Evolutionary conservation across 1,284 basidiomycete species (phyloP).

Genomic region (Clitocybe nebularis): DNA sequence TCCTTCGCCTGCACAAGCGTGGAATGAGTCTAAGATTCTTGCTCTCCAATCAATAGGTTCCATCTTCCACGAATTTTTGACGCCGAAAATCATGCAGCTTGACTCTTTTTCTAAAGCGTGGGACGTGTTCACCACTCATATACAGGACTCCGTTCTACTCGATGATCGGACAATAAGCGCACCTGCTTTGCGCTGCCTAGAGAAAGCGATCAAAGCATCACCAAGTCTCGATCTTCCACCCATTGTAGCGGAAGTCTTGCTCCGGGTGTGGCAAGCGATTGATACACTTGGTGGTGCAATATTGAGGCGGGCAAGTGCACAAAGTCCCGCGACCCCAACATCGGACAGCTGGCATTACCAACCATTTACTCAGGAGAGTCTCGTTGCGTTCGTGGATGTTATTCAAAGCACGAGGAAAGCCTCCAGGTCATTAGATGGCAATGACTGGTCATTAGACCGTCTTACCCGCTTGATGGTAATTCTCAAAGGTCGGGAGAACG

Average conservation of each 20-base stretch:
- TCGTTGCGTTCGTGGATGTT: slow-evolving; percentile 77
- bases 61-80: slow-evolving; percentile 79
- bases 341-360: slow-evolving; percentile 24
- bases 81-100: slow-evolving; percentile 69
- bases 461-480: slow-evolving; percentile 71
- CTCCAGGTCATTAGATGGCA: slow-evolving; percentile 41
- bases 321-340: slow-evolving; percentile 22
- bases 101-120: slow-evolving; percentile 69
- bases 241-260: slow-evolving; percentile 47
- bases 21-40: slow-evolving; percentile 88
- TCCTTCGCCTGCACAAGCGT: slow-evolving; percentile 39
- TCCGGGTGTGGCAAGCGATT: slow-evolving; percentile 70
- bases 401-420: slow-evolving; percentile 56
- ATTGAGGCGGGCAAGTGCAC: slow-evolving; percentile 27
- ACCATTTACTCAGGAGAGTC: slow-evolving; percentile 83
- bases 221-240: slow-evolving; percentile 33
- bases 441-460: slow-evolving; percentile 64
- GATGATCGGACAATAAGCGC: slow-evolving; percentile 72
- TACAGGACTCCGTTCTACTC: slow-evolving; percentile 64
- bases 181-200: slow-evolving; percentile 77
- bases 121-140: slow-evolving; percentile 66
- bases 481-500: slow-evolving; percentile 58
- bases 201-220: slow-evolving; percentile 66
- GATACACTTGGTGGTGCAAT: slow-evolving; percentile 62
- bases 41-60: slow-evolving; percentile 83